Conservation (phyloP, 257 asterid species). For the Lycium ferocissimum region DNA sequence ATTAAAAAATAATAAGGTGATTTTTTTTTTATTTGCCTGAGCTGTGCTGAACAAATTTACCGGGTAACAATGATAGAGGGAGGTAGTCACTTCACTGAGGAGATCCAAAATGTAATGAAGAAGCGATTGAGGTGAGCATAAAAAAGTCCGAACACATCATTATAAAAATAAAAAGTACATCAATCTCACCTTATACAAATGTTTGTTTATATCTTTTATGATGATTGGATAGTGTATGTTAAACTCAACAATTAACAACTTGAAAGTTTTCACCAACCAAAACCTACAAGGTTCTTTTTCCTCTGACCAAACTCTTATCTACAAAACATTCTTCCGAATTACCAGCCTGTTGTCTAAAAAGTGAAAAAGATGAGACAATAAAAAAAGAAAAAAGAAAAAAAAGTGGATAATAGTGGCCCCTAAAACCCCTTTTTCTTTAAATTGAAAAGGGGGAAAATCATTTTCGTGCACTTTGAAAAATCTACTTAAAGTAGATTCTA, state of each 20-base stretch:
- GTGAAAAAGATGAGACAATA: neutral
- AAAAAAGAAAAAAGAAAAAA: neutral
- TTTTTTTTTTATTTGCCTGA: too few relatives aligned
- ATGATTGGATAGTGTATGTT: neutral
- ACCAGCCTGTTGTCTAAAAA: neutral
- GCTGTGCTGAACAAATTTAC: too few relatives aligned
- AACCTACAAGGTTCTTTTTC: conserved; percentile 16
- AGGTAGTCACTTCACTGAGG: too few relatives aligned
- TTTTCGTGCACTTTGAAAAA: neutral
- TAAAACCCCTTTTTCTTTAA: neutral
- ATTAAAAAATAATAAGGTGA: too few relatives aligned
- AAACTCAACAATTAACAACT: neutral
- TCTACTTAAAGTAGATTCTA: conserved; percentile 22
- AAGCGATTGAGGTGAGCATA: too few relatives aligned
- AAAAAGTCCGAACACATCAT: too few relatives aligned
- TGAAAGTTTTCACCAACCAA: conserved; percentile 20
- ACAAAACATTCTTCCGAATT: conserved; percentile 26
- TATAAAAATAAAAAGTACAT: too few relatives aligned
- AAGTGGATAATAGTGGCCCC: neutral
- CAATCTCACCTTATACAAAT: too few relatives aligned
- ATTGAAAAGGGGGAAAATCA: neutral
- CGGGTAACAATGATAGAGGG: too few relatives aligned
- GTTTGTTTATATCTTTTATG: too few relatives aligned
- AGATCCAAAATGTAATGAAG: too few relatives aligned
- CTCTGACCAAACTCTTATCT: conserved; percentile 3